Evolutionary conservation across 2,329 filamentous ascomycete genomes (phyloP).

Genomic region (Verticillium klebahnii): DNA sequence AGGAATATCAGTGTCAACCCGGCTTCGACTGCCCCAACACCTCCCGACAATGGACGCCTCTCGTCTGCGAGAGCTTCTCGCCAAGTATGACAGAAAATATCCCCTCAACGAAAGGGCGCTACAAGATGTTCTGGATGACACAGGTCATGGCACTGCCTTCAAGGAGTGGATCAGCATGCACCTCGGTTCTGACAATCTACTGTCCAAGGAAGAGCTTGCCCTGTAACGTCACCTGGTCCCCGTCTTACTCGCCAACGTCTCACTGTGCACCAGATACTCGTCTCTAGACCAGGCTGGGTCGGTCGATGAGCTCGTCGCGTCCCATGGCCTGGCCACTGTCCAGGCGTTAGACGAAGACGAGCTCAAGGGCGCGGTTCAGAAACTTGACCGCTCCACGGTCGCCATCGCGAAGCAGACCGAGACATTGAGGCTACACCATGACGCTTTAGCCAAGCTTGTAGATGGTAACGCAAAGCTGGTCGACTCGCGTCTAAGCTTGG

Average conservation of each 20-base stretch:
- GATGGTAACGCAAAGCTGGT: slow-evolving; percentile 32
- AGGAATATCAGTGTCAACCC: neutral
- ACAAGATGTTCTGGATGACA: slow-evolving; percentile 29
- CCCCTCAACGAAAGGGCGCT: slow-evolving; percentile 29
- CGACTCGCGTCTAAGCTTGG: slow-evolving; percentile 27
- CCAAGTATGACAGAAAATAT: slow-evolving; percentile 24
- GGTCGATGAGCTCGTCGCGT: slow-evolving; percentile 38
- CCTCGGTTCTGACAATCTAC: slow-evolving; percentile 44
- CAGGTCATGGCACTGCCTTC: slow-evolving; percentile 28
- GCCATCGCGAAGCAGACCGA: slow-evolving; percentile 61
- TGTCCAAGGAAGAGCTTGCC: slow-evolving; percentile 49
- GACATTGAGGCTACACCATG: slow-evolving; percentile 55
- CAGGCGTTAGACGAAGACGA: slow-evolving; percentile 55
- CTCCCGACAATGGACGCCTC: neutral
- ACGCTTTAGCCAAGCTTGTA: slow-evolving; percentile 51
- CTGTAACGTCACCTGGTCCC: slow-evolving; percentile 32
- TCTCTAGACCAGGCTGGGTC: slow-evolving; percentile 43
- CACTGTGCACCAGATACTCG: slow-evolving; percentile 37
- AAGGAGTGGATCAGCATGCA: slow-evolving; percentile 45
- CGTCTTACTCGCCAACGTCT: slow-evolving; percentile 6
- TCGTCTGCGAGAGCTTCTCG: neutral
- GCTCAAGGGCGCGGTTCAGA: slow-evolving; percentile 55
- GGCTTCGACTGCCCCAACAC: too few relatives aligned
- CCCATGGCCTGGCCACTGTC: slow-evolving; percentile 40
- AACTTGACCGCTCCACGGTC: slow-evolving; percentile 60